Base-by-base conservation (phyloP, 257 asterid genomes). In the Nicotiana attenuata region DNA sequence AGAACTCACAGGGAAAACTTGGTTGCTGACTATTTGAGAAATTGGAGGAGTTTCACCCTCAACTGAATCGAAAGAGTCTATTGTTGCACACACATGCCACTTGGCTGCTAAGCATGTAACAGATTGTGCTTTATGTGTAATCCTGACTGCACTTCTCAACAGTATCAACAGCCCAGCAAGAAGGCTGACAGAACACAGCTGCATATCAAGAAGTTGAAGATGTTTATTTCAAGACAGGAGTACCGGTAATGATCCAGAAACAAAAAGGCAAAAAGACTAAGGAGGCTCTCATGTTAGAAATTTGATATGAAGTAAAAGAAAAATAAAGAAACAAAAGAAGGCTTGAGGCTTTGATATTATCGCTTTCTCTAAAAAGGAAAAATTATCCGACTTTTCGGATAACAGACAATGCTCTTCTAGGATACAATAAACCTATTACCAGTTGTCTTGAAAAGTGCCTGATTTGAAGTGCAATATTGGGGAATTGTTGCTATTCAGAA, bases 101-200 rank as follows among this genome's bases (percentile, higher is more conserved):
- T 94, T 96, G 8, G 99, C 92, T 0, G 99, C 98, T n/a, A 96
- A 94, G 91, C 98, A 90, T 8, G 95, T 89, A 65, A 96, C 94
- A 0, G 95, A 90, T 41, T 87, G 96, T 9, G 99, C 99, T 86
- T 93, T 96, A 88, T 94, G 99, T n/a, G 98, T 96, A 17, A 96
- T 96, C 80, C 91, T 88, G 0, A 98, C 90, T 7, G 99, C 99
- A 55, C 99, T 90, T 65, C 99, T 86, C 68, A 94, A 38, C 52
- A 94, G 81, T 33, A 94, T 90, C 92, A 93, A 15, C 0, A 96
- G 87, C 65, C 99, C 99, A 0, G 97, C 97, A 5, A 96, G 89
- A 83, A 96, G 99, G 81, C 97, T 93, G 4, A 94, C 64, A 0
- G 97, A 96, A 80, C 97, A 96, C 5, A 96, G 91, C 99, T 95